Conservation (phyloP, 148 eudicot genomes). For the Rhododendron kiyosumense region DNA sequence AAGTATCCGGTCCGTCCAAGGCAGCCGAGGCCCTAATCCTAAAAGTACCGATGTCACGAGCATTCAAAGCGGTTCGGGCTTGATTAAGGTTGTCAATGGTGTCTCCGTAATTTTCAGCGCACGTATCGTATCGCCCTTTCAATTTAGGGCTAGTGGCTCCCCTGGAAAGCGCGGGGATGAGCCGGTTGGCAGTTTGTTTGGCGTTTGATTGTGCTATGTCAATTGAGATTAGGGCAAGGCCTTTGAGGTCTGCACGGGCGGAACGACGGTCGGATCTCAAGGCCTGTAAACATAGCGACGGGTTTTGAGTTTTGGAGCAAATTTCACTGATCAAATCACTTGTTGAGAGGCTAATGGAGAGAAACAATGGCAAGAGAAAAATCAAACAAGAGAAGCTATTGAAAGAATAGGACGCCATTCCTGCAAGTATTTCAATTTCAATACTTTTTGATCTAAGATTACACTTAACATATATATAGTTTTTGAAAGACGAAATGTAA, state of each 20-base stretch:
- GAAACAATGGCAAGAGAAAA: background rate
- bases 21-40: conserved; percentile 10
- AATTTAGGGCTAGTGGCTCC: background rate
- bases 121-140: background rate
- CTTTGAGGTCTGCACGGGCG: conserved; percentile 2
- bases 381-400: background rate
- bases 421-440: background rate
- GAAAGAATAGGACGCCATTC: background rate
- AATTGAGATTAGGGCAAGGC: conserved; percentile 3
- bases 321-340: conserved; percentile 1
- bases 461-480: background rate
- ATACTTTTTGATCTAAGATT: background rate
- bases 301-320: conserved; percentile 14
- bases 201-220: background rate
- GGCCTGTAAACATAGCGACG: background rate
- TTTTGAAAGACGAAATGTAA: background rate
- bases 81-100: background rate
- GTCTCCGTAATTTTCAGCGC: background rate
- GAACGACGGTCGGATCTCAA: conserved; percentile 5
- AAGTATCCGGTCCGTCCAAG: background rate
- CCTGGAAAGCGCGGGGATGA: background rate
- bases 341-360: conserved; percentile 12
- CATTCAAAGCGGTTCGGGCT: background rate
- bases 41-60: background rate
- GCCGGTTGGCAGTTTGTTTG: background rate